Conservation (phyloP, 2,329 filamentous ascomycete genomes). For the Phoma sp. region DNA sequence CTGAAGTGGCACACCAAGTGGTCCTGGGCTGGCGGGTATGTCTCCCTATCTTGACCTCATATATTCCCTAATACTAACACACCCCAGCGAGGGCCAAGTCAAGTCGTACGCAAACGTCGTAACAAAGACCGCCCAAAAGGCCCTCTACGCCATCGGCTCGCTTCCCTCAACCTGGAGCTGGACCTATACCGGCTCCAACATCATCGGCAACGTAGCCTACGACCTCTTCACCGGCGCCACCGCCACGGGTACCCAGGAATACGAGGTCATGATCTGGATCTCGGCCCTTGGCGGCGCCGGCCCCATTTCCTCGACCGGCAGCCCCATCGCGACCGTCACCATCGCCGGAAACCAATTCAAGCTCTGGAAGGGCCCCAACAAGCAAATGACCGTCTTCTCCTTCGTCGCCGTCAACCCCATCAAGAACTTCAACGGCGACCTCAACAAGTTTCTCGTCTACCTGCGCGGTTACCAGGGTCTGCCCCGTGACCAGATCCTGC, state of each 20-base stretch:
- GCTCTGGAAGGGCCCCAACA: conserved; percentile 67
- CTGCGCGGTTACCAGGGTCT: conserved; percentile 58
- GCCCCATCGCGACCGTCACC: conserved; percentile 59
- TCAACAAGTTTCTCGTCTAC: conserved; percentile 65
- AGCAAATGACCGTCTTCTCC: conserved; percentile 65
- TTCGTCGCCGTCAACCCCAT: conserved; percentile 60
- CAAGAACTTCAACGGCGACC: conserved; percentile 63
- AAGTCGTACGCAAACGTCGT: conserved; percentile 55
- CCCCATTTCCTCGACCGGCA: conserved; percentile 64
- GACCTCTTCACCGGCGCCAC: conserved; percentile 65
- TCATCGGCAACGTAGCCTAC: conserved; percentile 67
- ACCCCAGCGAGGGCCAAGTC: conserved; percentile 38
- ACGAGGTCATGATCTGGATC: conserved; percentile 73
- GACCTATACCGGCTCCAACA: conserved; percentile 56
- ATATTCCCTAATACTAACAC: neutral
- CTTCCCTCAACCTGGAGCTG: conserved; percentile 56
- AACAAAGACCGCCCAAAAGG: conserved; percentile 41
- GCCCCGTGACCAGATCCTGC: conserved; percentile 59
- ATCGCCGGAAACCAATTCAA: conserved; percentile 63
- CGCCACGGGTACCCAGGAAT: conserved; percentile 56
- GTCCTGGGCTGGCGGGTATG: conserved; percentile 52
- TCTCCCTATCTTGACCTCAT: neutral
- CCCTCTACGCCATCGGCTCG: conserved; percentile 48
- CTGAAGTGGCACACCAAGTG: conserved; percentile 55
- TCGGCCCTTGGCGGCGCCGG: conserved; percentile 63